These are phyloP conservation scores for Botryobasidium botryosum DNA, from an alignment of 768 basidiomycete genomes.

Conservation along the genomic window DNA sequence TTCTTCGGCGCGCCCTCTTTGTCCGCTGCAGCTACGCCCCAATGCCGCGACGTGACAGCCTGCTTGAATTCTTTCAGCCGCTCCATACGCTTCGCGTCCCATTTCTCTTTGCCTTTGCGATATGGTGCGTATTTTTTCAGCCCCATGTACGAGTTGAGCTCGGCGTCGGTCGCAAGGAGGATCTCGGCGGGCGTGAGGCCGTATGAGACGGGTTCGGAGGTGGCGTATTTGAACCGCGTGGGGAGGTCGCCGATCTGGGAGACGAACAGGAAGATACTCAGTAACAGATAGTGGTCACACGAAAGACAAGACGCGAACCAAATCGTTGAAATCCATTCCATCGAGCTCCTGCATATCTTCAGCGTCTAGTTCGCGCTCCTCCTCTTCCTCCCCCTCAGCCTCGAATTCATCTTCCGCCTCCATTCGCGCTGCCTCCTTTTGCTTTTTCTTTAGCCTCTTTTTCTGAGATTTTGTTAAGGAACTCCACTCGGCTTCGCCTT, in stretches of 20 bases:
- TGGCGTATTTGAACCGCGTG: constrained; percentile 86
- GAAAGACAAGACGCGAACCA: constrained; percentile 34
- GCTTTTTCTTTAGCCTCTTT: constrained; percentile 41
- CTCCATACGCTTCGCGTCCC: constrained; percentile 46
- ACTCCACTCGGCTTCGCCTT: constrained; percentile 22
- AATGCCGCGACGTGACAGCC: constrained; percentile 27
- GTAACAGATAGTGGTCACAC: background rate
- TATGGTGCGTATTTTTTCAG: constrained; percentile 89
- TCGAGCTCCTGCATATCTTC: constrained; percentile 87
- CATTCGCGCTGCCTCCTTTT: constrained; percentile 23
- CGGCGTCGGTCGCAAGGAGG: constrained; percentile 76
- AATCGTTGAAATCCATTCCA: constrained; percentile 85
- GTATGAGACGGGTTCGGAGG: constrained; percentile 42
- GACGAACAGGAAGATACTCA: constrained; percentile 2
- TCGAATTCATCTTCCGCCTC: constrained; percentile 33
- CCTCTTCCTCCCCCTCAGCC: constrained; percentile 37
- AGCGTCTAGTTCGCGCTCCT: constrained; percentile 28
- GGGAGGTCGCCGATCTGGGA: constrained; percentile 70
- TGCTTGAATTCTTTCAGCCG: constrained; percentile 57
- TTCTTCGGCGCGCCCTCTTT: constrained; percentile 11
- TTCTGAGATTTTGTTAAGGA: constrained; percentile 16
- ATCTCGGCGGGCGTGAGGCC: constrained; percentile 73
- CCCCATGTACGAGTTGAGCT: constrained; percentile 81
- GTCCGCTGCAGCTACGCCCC: constrained; percentile 1
- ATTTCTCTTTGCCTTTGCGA: constrained; percentile 36